Percentiles rank a stretch among this genome's conserved stretches.
Conservation (phyloP, 768 basidiomycete species). For the Pleurotus eryngii region DNA sequence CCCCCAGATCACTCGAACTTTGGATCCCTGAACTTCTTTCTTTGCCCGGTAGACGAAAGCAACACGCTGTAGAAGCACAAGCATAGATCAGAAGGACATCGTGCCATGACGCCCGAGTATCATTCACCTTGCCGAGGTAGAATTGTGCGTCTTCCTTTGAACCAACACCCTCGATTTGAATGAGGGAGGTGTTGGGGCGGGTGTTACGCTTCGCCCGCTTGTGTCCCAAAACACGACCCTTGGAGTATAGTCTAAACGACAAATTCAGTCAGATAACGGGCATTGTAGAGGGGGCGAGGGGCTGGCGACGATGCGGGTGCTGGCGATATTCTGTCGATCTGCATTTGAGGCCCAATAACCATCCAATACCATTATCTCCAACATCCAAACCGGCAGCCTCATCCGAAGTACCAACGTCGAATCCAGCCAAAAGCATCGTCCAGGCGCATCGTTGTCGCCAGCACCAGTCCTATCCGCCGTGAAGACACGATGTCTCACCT, state of each 20-base stretch:
- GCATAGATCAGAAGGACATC: no score
- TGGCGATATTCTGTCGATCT: constrained; percentile 7
- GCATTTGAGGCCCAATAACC: constrained; percentile 6
- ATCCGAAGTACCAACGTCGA: constrained; percentile 24
- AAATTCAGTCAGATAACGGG: constrained; percentile 1
- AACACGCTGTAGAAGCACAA: constrained; percentile 58
- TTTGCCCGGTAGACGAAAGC: constrained; percentile 99
- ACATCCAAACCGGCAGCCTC: constrained; percentile 3
- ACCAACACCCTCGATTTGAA: constrained; percentile 96
- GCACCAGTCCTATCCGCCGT: constrained; percentile 9
- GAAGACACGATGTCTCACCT: constrained; percentile 50
- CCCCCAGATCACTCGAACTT: constrained; percentile 99
- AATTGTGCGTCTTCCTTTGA: constrained; percentile 93
- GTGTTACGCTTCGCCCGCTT: constrained; percentile 98
- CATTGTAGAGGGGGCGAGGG: no score
- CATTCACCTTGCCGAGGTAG: constrained; percentile 96
- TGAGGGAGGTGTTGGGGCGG: constrained; percentile 90
- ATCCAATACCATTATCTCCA: constrained; percentile 1
- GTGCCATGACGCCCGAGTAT: not conserved
- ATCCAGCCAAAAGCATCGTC: constrained; percentile 42
- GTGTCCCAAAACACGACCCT: constrained; percentile 97
- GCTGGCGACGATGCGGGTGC: no score
- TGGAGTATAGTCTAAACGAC: constrained; percentile 78
- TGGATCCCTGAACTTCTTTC: constrained; percentile 89
- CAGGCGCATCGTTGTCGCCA: constrained; percentile 10